These are phyloP conservation scores for Saccharomycopsis oosterbeekiorum DNA, from an alignment of 805 yeast species.

Conservation along the genomic window DNA sequence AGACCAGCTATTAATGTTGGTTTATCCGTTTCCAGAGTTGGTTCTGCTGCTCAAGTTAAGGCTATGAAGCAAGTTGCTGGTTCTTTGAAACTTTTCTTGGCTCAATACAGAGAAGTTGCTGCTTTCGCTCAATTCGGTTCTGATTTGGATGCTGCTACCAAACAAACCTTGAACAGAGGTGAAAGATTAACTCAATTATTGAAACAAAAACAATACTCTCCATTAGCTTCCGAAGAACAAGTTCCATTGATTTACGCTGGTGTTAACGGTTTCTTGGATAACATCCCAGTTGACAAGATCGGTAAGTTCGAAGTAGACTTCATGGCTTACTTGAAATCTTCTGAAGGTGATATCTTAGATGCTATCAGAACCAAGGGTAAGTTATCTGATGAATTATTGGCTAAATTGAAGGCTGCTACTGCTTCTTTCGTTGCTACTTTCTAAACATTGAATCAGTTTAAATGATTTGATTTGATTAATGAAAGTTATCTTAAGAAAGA, in stretches of 20 bases:
- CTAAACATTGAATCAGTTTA: conserved; percentile 27
- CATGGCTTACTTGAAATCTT: conserved; percentile 85
- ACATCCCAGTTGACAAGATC: conserved; percentile 73
- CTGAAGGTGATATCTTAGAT: conserved; percentile 73
- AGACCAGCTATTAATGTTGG: conserved; percentile 99
- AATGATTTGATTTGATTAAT: not conserved
- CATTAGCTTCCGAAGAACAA: conserved; percentile 97
- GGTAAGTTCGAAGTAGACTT: conserved; percentile 88
- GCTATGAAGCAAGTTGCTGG: conserved; percentile 99
- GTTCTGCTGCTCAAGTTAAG: conserved; percentile 99
- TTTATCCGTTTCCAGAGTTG: conserved; percentile 99
- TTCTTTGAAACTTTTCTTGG: conserved; percentile 99
- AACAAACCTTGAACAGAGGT: conserved; percentile 98
- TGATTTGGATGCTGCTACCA: conserved; percentile 98
- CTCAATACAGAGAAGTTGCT: conserved; percentile 99
- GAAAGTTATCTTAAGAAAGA: not conserved
- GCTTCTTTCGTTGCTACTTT: conserved; percentile 90
- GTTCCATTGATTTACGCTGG: conserved; percentile 98
- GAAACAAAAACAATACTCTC: conserved; percentile 95
- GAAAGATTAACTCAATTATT: conserved; percentile 98
- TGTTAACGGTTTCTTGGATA: conserved; percentile 98
- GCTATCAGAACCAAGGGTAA: conserved; percentile 86
- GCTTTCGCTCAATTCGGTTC: conserved; percentile 99
- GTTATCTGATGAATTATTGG: conserved; percentile 80
- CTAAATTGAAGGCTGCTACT: conserved; percentile 80